Percentiles rank a stretch among this genome's conserved stretches.
Conservation (phyloP, 352 stramenopile species). For the Globisporangium paddicum region DNA sequence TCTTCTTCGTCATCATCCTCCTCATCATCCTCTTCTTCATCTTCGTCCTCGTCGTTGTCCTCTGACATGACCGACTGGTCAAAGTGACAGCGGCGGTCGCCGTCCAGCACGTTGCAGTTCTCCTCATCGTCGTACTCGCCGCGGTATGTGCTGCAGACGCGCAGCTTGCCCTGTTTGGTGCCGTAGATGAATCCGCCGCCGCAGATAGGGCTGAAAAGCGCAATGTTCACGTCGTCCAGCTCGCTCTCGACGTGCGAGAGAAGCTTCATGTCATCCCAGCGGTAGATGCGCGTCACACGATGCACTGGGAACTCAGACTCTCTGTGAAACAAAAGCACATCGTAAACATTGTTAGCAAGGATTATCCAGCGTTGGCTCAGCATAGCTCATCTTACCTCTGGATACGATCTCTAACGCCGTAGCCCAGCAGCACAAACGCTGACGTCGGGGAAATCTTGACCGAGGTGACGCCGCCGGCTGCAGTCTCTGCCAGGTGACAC, state of each 20-base stretch:
- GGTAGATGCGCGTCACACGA: conserved; percentile 85
- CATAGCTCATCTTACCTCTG: conserved; percentile 45
- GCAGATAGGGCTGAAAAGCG: conserved; percentile 95
- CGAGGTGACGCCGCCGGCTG: conserved; percentile 82
- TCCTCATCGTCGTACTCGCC: conserved; percentile 67
- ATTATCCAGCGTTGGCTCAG: too few relatives aligned
- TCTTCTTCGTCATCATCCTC: conserved; percentile 29
- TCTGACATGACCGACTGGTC: conserved; percentile 52
- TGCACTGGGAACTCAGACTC: conserved; percentile 80
- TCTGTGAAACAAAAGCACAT: conserved; percentile 15
- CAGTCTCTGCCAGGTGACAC: conserved; percentile 71
- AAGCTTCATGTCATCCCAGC: conserved; percentile 87
- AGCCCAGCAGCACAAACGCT: conserved; percentile 82
- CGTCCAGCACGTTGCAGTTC: conserved; percentile 83
- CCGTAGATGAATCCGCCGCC: conserved; percentile 97
- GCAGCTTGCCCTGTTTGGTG: conserved; percentile 95
- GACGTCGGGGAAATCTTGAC: conserved; percentile 88
- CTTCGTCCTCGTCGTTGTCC: conserved; percentile 46
- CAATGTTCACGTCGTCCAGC: conserved; percentile 98
- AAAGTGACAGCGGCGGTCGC: conserved; percentile 49
- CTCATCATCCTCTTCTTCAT: conserved; percentile 34
- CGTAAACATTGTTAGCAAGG: conserved; percentile 3
- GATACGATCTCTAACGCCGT: conserved; percentile 80
- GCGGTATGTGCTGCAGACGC: conserved; percentile 82
- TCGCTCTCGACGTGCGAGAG: conserved; percentile 81